A percentile compares a stretch with the other conserved stretches of the same genome.
These are phyloP conservation scores for Pleurotus cornucopiae DNA, from an alignment of 768 basidiomycete species.

Conservation along the genomic window DNA sequence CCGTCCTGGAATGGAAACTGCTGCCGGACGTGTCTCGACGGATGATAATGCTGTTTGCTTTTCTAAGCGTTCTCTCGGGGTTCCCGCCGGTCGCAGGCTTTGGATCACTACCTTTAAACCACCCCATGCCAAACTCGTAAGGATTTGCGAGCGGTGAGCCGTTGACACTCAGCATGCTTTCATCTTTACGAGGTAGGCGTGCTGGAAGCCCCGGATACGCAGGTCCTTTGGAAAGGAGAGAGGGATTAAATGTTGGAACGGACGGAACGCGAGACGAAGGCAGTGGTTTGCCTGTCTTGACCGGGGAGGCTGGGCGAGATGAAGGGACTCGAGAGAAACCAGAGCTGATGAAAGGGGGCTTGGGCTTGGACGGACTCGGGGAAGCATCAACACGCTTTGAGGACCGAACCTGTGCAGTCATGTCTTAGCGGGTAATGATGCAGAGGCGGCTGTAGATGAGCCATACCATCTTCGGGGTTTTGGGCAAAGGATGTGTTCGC, in stretches of 20 bases:
- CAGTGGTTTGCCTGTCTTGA: constrained; percentile 31
- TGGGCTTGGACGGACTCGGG: constrained; percentile 42
- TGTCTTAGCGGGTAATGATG: background rate
- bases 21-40: constrained; percentile 49
- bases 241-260: constrained; percentile 67
- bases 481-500: constrained; percentile 34
- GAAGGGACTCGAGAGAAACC: constrained; percentile 10
- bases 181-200: constrained; percentile 68
- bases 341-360: constrained; percentile 36
- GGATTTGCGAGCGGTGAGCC: constrained; percentile 83
- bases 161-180: constrained; percentile 77
- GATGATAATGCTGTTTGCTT: constrained; percentile 52
- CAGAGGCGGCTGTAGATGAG: background rate
- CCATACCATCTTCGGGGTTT: constrained; percentile 39
- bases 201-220: constrained; percentile 47
- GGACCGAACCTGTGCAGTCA: background rate
- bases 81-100: constrained; percentile 13
- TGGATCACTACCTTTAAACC: constrained; percentile 44
- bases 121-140: constrained; percentile 59
- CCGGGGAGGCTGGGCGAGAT: constrained; percentile 32
- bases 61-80: constrained; percentile 31
- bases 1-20: constrained; percentile 39
- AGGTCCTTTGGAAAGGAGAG: constrained; percentile 53
- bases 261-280: constrained; percentile 46
- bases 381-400: constrained; percentile 20